Evolutionary conservation across 352 stramenopile genomes (phyloP).

Genomic region (Poterioochromonas sp.): DNA sequence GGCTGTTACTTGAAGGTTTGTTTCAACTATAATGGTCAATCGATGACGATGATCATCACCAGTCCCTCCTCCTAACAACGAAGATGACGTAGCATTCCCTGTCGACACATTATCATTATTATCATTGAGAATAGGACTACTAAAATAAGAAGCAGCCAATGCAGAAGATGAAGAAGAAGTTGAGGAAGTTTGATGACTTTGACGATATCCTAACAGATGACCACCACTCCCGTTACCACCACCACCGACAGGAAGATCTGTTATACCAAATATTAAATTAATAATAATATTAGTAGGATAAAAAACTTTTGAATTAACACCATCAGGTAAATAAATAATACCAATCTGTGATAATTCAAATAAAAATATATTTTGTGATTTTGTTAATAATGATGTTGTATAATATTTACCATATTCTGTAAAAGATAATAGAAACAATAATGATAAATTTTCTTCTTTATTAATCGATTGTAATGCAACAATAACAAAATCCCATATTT

Average conservation of each 20-base stretch:
- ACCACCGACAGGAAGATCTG: no score
- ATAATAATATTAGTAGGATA: conserved; percentile 3
- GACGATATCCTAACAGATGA: not conserved
- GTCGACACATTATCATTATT: not conserved
- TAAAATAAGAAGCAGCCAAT: not conserved
- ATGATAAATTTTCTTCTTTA: not conserved
- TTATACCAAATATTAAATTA: conserved; percentile 12
- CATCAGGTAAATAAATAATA: not conserved
- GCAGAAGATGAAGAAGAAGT: not conserved
- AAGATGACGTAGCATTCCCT: not conserved
- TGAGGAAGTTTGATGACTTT: not conserved
- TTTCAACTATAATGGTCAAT: conserved; percentile 23
- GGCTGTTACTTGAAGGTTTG: conserved; percentile 25
- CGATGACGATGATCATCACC: no score
- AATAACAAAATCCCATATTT: conserved; percentile 12
- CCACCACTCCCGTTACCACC: no score
- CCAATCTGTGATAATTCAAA: conserved; percentile 17
- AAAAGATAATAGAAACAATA: conserved; percentile 19
- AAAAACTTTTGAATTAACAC: not conserved
- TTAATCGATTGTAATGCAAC: not conserved
- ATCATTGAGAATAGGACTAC: not conserved
- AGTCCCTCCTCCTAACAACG: not conserved
- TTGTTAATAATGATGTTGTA: not conserved
- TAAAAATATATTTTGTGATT: not conserved
- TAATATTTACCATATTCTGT: not conserved